Percentiles rank a stretch among this genome's conserved stretches.
These are phyloP conservation scores for Trichophyton schoenleinii DNA, from an alignment of 2,329 filamentous ascomycete genomes.

Conservation along the genomic window DNA sequence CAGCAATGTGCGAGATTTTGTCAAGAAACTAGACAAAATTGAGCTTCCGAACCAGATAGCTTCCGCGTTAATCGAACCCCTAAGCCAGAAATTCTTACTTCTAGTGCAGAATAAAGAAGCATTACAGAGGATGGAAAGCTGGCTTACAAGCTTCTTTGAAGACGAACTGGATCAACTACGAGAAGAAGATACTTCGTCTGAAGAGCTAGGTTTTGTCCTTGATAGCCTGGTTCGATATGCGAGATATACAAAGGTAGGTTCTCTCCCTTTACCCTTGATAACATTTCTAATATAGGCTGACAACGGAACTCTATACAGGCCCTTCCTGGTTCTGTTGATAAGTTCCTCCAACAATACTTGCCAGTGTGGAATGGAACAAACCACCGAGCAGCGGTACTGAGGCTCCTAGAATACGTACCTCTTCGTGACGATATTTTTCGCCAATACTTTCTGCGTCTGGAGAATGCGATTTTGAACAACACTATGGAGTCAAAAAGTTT, in stretches of 20 bases:
- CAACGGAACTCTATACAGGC: slow-evolving; percentile 16
- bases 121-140: slow-evolving; percentile 29
- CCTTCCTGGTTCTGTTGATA: slow-evolving; percentile 22
- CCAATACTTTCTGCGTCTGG: slow-evolving; percentile 28
- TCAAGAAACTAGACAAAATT: slow-evolving; percentile 61
- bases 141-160: slow-evolving; percentile 28
- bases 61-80: slow-evolving; percentile 59
- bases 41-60: slow-evolving; percentile 73
- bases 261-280: background rate
- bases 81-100: slow-evolving; percentile 63
- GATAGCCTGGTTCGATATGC: slow-evolving; percentile 24
- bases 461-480: slow-evolving; percentile 29
- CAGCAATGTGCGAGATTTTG: slow-evolving; percentile 56
- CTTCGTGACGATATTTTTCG: slow-evolving; percentile 24
- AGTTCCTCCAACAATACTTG: slow-evolving; percentile 41
- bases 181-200: slow-evolving; percentile 27
- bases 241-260: slow-evolving; percentile 27
- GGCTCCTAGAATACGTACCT: slow-evolving; percentile 24
- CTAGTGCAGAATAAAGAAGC: slow-evolving; percentile 47
- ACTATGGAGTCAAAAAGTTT: slow-evolving; percentile 41
- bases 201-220: slow-evolving; percentile 26
- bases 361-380: slow-evolving; percentile 50
- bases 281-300: background rate
- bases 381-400: slow-evolving; percentile 34
- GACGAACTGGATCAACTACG: slow-evolving; percentile 25